These are phyloP conservation scores for Nannochloris sp. DNA, from an alignment of 139 green algal species.

Conservation along the genomic window DNA sequence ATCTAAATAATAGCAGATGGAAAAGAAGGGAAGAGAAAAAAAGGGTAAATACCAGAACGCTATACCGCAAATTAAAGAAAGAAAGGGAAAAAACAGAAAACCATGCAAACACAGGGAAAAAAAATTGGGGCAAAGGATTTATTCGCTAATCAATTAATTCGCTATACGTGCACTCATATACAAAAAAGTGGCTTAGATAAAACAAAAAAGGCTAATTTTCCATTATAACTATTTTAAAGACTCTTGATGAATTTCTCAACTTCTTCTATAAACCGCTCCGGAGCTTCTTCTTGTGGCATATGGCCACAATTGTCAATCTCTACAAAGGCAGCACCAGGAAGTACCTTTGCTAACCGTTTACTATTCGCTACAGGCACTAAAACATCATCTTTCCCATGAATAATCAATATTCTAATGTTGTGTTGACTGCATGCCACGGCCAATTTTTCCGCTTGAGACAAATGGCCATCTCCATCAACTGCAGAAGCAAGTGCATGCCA, in stretches of 20 bases:
- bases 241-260: slow-evolving; percentile 43
- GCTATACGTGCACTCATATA: not conserved
- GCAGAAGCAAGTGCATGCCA: not conserved
- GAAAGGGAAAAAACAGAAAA: slow-evolving; percentile 1
- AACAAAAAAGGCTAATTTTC: not conserved
- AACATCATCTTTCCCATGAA: slow-evolving; percentile 62
- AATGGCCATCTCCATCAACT: slow-evolving; percentile 8
- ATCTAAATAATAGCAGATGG: not conserved
- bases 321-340: slow-evolving; percentile 52
- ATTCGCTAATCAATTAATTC: too few relatives aligned
- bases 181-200: not conserved
- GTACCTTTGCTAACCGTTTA: slow-evolving; percentile 41
- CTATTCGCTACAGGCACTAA: slow-evolving; percentile 78
- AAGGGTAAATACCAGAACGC: not conserved
- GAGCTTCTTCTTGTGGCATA: slow-evolving; percentile 82
- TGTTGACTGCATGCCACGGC: slow-evolving; percentile 5
- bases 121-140: too few relatives aligned
- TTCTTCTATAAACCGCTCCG: slow-evolving; percentile 51
- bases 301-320: slow-evolving; percentile 57
- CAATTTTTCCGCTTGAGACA: slow-evolving; percentile 33
- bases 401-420: slow-evolving; percentile 52
- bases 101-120: too few relatives aligned
- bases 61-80: too few relatives aligned
- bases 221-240: not conserved
- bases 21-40: not conserved